Base-by-base conservation (phyloP, 495 filamentous ascomycete genomes). In the Endocarpon pusillum region DNA sequence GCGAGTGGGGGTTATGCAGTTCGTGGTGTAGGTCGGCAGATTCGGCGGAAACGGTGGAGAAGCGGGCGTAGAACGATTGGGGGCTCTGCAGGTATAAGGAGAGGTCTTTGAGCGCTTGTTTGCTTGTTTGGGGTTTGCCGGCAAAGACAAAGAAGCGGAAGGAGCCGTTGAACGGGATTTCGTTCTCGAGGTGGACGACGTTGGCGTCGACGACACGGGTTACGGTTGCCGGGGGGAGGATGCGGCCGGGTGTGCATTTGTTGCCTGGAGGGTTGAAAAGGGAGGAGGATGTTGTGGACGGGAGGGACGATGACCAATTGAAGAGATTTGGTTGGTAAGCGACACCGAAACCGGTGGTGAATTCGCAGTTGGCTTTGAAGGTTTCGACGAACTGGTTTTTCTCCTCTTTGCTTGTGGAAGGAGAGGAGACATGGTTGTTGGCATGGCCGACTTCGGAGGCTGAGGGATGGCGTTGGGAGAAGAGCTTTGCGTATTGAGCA, bases 111-210 rank as follows among this genome's bases (percentile, higher is more conserved):
- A 91, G 56, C 3, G 83, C 80, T 35, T 57, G 60, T 36, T 58
- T 53, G 12, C 70, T 76, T 33, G 56, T 53, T 8, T 53, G 42
- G 36, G 75, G 78, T 20, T 66, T 67, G 38, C 84, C 84, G 26
- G 71, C 81, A 45, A 91, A 89, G 40, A 93, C 48, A 46, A 81
- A 91, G 45, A 93, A 66, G 21, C 82, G 70, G 67, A 84, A 92
- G 7, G 83, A 73, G 36, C 84, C 83, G 54, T 91, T 91, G 33
- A 81, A 61, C 0, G 84, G 84, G 33, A 92, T 64, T 39, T 86
- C 81, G 53, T 93, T 83, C 55, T 92, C 84, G 24, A 92, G 58
- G 43, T 89, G 78, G 10, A 87, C 81, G 17, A 78, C 67, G 58
- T 89, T 91, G 46, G 81, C 73, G 48, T 93, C 84, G 3, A 75